A percentile compares a stretch with the other conserved stretches of the same genome.
Conservation (phyloP, 345 rosid genomes). For the Brassica rapa region DNA sequence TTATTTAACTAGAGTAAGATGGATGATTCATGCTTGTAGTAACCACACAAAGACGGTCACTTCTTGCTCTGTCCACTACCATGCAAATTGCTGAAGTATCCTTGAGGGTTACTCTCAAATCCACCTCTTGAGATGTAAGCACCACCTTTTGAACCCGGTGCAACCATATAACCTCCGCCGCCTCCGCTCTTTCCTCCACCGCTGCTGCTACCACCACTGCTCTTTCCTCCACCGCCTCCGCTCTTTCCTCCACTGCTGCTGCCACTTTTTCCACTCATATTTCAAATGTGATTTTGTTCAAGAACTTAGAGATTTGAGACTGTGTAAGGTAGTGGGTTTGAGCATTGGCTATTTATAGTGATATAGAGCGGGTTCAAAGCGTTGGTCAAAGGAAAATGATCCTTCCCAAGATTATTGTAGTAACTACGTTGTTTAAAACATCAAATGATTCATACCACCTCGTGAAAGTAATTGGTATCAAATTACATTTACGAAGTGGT, state of each 20-base stretch:
- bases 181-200: neutral
- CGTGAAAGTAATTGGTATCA: conserved; percentile 1
- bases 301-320: neutral
- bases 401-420: conserved; percentile 18
- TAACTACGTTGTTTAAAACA: neutral
- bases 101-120: conserved; percentile 29
- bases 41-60: neutral
- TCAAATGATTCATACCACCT: neutral
- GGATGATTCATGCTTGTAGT: neutral
- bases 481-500: conserved; percentile 14
- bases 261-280: conserved; percentile 21
- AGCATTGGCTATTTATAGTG: conserved; percentile 11
- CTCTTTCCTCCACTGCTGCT: conserved; percentile 4
- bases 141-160: conserved; percentile 3
- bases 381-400: neutral
- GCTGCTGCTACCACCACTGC: neutral
- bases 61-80: conserved; percentile 9
- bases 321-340: neutral
- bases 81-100: conserved; percentile 20
- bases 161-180: conserved; percentile 21
- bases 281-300: neutral
- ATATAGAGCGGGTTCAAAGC: neutral
- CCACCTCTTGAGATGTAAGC: conserved; percentile 19
- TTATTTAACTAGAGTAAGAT: neutral
- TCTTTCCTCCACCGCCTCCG: conserved; percentile 1